Evolutionary conservation across 805 yeast species (phyloP).

Genomic region (Cyberlindnera veronae): DNA sequence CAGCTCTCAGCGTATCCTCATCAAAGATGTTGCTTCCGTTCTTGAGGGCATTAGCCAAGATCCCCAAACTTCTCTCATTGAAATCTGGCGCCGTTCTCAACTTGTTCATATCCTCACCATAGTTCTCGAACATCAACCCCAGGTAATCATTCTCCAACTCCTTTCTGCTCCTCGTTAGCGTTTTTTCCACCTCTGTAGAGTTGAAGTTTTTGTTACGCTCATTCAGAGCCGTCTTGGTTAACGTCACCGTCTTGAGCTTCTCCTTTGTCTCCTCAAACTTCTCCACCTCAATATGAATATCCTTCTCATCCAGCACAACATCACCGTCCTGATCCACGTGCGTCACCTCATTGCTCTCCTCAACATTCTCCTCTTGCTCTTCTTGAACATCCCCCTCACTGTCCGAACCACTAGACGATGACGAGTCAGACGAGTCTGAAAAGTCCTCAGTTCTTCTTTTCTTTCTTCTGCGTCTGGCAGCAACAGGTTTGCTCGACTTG

Average conservation of each 20-base stretch:
- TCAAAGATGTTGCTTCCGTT: conserved; percentile 23
- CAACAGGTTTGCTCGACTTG: conserved; percentile 10
- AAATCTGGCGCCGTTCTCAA: conserved; percentile 61
- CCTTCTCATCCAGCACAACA: conserved; percentile 33
- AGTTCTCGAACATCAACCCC: conserved; percentile 51
- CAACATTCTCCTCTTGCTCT: conserved; percentile 7
- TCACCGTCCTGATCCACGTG: conserved; percentile 22
- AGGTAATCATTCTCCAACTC: conserved; percentile 49
- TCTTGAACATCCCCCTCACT: conserved; percentile 25
- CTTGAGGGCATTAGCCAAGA: conserved; percentile 23
- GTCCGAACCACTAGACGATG: conserved; percentile 33
- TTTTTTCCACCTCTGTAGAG: conserved; percentile 29
- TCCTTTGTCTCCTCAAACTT: conserved; percentile 13
- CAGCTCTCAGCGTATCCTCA: conserved; percentile 22
- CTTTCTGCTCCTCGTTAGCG: conserved; percentile 30
- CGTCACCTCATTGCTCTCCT: conserved; percentile 1
- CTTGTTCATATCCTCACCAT: conserved; percentile 40
- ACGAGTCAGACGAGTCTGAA: conserved; percentile 49
- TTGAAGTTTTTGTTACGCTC: conserved; percentile 28
- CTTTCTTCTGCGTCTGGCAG: conserved; percentile 55
- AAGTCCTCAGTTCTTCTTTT: conserved; percentile 82
- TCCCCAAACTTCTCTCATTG: conserved; percentile 46
- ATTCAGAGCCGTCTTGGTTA: conserved; percentile 36
- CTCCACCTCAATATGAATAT: conserved; percentile 17
- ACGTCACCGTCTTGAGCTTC: conserved; percentile 22